phyloP scores from a whole-genome alignment of 345 rosid genomes.

The Rubroshorea leprosula region DNA sequence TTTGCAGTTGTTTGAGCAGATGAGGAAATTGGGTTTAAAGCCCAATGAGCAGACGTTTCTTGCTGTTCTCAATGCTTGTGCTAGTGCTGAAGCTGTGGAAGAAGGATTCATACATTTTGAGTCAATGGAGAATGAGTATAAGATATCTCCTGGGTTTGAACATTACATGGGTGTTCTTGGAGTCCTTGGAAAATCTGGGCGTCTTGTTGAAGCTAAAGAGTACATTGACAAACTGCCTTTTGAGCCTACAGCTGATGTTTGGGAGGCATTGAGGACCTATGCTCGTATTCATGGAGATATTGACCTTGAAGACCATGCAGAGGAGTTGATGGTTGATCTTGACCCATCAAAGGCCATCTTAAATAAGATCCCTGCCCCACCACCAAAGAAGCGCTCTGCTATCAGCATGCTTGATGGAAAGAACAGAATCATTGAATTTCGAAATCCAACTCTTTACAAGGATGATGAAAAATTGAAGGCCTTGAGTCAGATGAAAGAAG shows the following conservation, averaged over 20 bases:
- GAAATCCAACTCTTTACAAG: constrained; percentile 54
- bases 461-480: constrained; percentile 63
- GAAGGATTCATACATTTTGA: constrained; percentile 68
- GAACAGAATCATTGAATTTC: constrained; percentile 50
- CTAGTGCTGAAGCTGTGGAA: constrained; percentile 53
- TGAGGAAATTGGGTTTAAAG: constrained; percentile 43
- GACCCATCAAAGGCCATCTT: constrained; percentile 49
- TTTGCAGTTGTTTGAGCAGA: constrained; percentile 63
- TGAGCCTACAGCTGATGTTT: constrained; percentile 48
- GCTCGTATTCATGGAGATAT: constrained; percentile 59
- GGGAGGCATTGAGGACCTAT: constrained; percentile 54
- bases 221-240: constrained; percentile 51
- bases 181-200: constrained; percentile 66
- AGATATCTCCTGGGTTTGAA: constrained; percentile 36
- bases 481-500: constrained; percentile 37
- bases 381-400: constrained; percentile 43
- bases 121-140: constrained; percentile 48
- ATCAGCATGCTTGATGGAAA: constrained; percentile 64
- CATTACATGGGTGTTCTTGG: constrained; percentile 59
- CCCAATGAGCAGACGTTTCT: constrained; percentile 56
- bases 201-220: constrained; percentile 49
- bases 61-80: constrained; percentile 55
- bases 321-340: constrained; percentile 50
- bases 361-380: constrained; percentile 50
- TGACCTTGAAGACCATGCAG: constrained; percentile 58